Evolutionary conservation across 2,329 filamentous ascomycete species (phyloP).

Genomic region (Paraphoma sp.): DNA sequence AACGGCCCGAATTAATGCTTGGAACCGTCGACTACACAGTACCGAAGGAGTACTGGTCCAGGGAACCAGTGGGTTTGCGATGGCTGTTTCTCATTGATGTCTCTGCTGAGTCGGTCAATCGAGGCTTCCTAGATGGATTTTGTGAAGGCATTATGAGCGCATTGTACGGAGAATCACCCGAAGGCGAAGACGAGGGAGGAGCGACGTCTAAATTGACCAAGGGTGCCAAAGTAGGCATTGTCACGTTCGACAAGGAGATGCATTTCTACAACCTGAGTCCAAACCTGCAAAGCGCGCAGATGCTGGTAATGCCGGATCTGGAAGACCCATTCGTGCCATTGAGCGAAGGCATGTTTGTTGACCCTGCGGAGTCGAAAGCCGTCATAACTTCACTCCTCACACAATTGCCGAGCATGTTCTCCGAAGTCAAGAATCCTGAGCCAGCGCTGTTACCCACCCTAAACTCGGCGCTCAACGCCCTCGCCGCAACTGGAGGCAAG

Average conservation of each 20-base stretch:
- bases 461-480: slow-evolving; percentile 81
- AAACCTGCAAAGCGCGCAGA: slow-evolving; percentile 84
- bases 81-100: slow-evolving; percentile 95
- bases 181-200: slow-evolving; percentile 57
- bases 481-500: slow-evolving; percentile 89
- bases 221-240: slow-evolving; percentile 88
- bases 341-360: slow-evolving; percentile 90
- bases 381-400: slow-evolving; percentile 89
- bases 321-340: slow-evolving; percentile 96
- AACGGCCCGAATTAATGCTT: slow-evolving; percentile 85
- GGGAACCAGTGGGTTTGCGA: slow-evolving; percentile 84
- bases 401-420: slow-evolving; percentile 84
- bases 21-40: slow-evolving; percentile 97
- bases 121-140: slow-evolving; percentile 87
- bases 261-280: slow-evolving; percentile 96
- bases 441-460: slow-evolving; percentile 85
- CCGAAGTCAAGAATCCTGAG: slow-evolving; percentile 86
- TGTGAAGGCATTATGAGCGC: slow-evolving; percentile 87
- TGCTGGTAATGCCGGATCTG: slow-evolving; percentile 98
- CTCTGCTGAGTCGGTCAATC: slow-evolving; percentile 87
- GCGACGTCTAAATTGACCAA: slow-evolving; percentile 67
- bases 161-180: slow-evolving; percentile 72
- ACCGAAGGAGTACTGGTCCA: slow-evolving; percentile 98
- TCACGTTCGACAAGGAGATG: slow-evolving; percentile 95
- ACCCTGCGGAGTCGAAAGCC: slow-evolving; percentile 86